phyloP scores from a whole-genome alignment of 768 basidiomycete species.

The Suillus decipiens region DNA sequence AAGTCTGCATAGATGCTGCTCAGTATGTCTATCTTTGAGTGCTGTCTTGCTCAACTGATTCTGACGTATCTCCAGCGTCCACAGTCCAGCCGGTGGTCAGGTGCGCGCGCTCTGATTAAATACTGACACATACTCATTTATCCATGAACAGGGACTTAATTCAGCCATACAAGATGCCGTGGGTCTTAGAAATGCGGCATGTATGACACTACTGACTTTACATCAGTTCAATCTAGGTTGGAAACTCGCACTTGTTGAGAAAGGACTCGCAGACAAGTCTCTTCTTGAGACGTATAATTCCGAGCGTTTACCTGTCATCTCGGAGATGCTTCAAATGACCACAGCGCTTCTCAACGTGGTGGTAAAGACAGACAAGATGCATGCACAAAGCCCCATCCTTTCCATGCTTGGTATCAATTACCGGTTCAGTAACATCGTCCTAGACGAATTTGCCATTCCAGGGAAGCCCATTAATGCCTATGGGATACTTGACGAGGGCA shows the following conservation, averaged over 20 bases:
- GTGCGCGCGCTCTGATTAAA: not conserved
- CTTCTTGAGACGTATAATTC: too few species aligned
- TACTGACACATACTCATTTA: too few species aligned
- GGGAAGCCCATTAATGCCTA: constrained; percentile 11
- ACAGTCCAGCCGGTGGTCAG: not conserved
- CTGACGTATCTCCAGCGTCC: not conserved
- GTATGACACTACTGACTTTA: too few species aligned
- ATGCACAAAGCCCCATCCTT: constrained; percentile 16
- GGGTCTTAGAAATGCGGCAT: too few species aligned
- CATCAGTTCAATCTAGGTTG: too few species aligned
- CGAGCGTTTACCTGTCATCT: too few species aligned
- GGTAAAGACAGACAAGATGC: constrained; percentile 11
- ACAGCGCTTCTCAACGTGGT: constrained; percentile 13
- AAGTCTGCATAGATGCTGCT: not conserved
- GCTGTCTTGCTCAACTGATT: not conserved
- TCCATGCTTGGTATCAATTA: constrained; percentile 35
- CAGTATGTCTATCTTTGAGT: not conserved
- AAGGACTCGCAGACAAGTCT: too few species aligned
- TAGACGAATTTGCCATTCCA: constrained; percentile 8
- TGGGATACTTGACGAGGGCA: constrained; percentile 14
- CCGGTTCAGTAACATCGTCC: constrained; percentile 15
- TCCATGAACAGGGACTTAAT: too few species aligned
- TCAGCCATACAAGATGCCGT: too few species aligned
- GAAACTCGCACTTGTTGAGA: too few species aligned
- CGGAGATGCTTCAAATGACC: too few species aligned